These are phyloP conservation scores for Lactifluus echinatus DNA, from an alignment of 768 basidiomycete species.

Conservation along the genomic window DNA sequence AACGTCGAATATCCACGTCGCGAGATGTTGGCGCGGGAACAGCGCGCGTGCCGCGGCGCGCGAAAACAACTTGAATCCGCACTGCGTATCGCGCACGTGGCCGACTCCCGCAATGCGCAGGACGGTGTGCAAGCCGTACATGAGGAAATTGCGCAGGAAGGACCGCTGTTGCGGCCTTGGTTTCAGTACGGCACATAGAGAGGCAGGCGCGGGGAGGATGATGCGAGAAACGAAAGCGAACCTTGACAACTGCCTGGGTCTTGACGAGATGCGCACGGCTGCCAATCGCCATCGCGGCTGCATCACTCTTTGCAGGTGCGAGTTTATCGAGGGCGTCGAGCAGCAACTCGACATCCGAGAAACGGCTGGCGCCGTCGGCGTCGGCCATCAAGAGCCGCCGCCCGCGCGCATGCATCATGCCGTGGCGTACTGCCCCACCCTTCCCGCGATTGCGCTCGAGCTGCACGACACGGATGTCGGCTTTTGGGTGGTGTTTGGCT, in stretches of 20 bases:
- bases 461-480: conserved; percentile 68
- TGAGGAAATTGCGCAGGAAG: conserved; percentile 78
- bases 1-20: conserved; percentile 96
- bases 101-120: conserved; percentile 83
- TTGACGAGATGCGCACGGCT: conserved; percentile 89
- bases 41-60: conserved; percentile 71
- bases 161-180: conserved; percentile 54
- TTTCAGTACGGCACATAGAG: background rate
- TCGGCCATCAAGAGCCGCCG: conserved; percentile 81
- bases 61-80: conserved; percentile 95
- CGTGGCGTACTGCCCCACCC: conserved; percentile 88
- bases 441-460: conserved; percentile 82
- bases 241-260: conserved; percentile 91
- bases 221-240: conserved; percentile 26
- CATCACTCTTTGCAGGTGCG: conserved; percentile 36
- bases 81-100: conserved; percentile 90
- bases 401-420: conserved; percentile 77
- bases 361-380: conserved; percentile 88
- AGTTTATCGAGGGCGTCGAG: conserved; percentile 67
- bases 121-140: conserved; percentile 89
- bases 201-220: background rate
- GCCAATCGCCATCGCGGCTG: conserved; percentile 66
- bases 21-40: conserved; percentile 80
- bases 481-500: conserved; percentile 36
- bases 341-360: conserved; percentile 73